A percentile compares a stretch with the other conserved stretches of the same genome.
phyloP scores from a whole-genome alignment of 257 asterid species.

The Gentiana straminea region DNA sequence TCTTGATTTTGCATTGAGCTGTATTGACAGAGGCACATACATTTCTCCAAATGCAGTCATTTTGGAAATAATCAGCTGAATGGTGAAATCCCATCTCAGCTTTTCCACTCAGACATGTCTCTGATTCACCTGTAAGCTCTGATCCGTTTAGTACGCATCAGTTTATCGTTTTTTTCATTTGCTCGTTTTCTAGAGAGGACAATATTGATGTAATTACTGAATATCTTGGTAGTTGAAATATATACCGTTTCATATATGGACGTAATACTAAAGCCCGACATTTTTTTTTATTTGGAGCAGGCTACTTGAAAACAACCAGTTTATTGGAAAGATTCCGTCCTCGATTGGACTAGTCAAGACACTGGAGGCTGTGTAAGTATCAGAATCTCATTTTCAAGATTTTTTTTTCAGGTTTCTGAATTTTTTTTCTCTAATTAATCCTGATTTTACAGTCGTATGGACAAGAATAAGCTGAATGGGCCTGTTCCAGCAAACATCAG shows the following conservation, averaged over 20 bases:
- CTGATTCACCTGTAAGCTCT: conserved; percentile 77
- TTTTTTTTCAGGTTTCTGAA: conserved; percentile 5
- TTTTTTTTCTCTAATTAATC: not conserved
- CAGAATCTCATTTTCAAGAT: conserved; percentile 9
- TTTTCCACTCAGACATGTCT: conserved; percentile 46
- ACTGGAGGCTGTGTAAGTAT: conserved; percentile 81
- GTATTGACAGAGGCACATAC: conserved; percentile 2
- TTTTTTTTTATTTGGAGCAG: conserved; percentile 26
- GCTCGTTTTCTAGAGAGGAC: not conserved
- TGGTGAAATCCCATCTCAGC: conserved; percentile 60
- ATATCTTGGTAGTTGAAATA: not conserved
- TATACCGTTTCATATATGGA: not conserved
- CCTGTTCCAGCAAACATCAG: conserved; percentile 34
- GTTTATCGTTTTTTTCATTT: not conserved
- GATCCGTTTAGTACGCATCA: not conserved
- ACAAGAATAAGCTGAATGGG: conserved; percentile 19
- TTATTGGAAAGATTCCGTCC: conserved; percentile 61
- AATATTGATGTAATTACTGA: not conserved
- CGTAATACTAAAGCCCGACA: not conserved
- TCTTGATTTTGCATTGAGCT: not conserved
- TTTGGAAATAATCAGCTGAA: conserved; percentile 64
- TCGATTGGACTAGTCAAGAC: conserved; percentile 42
- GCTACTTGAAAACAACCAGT: conserved; percentile 61
- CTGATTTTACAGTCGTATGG: conserved; percentile 14
- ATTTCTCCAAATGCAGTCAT: conserved; percentile 43